phyloP scores from a whole-genome alignment of 208 protist genomes.

The Crithidia acanthocephali region DNA sequence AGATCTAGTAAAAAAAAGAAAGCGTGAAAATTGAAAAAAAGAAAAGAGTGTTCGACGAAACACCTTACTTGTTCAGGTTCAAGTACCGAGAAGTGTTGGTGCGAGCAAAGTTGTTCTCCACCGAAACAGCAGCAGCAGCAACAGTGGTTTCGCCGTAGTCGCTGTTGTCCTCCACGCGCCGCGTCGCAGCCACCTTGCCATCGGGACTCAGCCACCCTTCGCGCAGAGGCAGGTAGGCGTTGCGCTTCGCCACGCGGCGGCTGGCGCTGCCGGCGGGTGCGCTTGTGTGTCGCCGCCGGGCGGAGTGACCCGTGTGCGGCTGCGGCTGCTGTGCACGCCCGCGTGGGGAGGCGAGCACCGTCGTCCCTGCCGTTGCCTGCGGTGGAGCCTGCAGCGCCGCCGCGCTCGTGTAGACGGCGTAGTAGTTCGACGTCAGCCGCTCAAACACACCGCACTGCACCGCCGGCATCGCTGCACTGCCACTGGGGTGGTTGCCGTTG shows the following conservation, averaged over 20 bases:
- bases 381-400: constrained; percentile 13
- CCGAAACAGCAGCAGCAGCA: background rate
- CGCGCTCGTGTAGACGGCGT: constrained; percentile 26
- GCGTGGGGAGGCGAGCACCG: background rate
- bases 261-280: constrained; percentile 10
- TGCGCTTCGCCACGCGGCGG: background rate
- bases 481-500: background rate
- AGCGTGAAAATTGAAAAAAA: too few species aligned
- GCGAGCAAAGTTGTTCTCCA: constrained; percentile 1
- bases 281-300: constrained; percentile 11
- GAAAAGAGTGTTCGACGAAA: too few species aligned
- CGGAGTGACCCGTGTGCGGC: background rate
- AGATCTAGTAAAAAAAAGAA: too few species aligned
- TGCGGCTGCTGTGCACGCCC: background rate
- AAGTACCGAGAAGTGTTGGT: constrained; percentile 18
- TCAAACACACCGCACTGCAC: constrained; percentile 38
- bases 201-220: constrained; percentile 9
- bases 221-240: background rate
- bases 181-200: constrained; percentile 14
- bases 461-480: background rate
- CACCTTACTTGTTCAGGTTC: constrained; percentile 11
- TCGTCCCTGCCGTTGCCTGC: background rate
- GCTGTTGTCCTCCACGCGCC: background rate
- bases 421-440: constrained; percentile 50
- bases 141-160: background rate